Evolutionary conservation across 2,329 filamentous ascomycete genomes (phyloP).

Genomic region (Acarospora socialis): DNA sequence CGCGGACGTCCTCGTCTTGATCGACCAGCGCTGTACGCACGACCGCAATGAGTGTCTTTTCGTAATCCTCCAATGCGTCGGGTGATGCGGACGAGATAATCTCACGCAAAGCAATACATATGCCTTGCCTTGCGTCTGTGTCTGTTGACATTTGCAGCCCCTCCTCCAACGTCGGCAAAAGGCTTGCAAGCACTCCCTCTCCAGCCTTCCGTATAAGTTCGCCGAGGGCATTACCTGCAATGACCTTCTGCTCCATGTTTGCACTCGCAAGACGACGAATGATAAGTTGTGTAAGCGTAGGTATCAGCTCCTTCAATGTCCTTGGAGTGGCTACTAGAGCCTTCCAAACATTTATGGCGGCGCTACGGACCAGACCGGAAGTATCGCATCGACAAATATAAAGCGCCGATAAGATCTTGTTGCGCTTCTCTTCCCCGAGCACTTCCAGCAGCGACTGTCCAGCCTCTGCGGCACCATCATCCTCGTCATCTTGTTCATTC

Average conservation of each 20-base stretch:
- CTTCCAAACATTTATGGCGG: slow-evolving; percentile 92
- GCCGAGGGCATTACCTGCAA: slow-evolving; percentile 90
- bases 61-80: slow-evolving; percentile 83
- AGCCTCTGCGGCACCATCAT: slow-evolving; percentile 64
- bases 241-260: slow-evolving; percentile 97
- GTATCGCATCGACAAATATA: slow-evolving; percentile 98
- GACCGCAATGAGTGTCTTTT: slow-evolving; percentile 87
- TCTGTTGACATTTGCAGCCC: slow-evolving; percentile 79
- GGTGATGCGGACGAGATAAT: slow-evolving; percentile 78
- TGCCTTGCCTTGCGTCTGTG: slow-evolving; percentile 87
- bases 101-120: slow-evolving; percentile 89
- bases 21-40: slow-evolving; percentile 88
- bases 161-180: slow-evolving; percentile 85
- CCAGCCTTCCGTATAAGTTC: slow-evolving; percentile 95
- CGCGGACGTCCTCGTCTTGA: slow-evolving; percentile 74
- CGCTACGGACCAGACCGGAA: slow-evolving; percentile 74
- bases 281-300: slow-evolving; percentile 85
- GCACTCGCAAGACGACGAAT: slow-evolving; percentile 87
- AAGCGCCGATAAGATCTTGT: slow-evolving; percentile 91
- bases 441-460: slow-evolving; percentile 87
- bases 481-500: slow-evolving; percentile 63
- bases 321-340: slow-evolving; percentile 82
- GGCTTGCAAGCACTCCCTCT: slow-evolving; percentile 73
- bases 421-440: slow-evolving; percentile 87
- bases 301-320: slow-evolving; percentile 88